Base-by-base conservation (phyloP, 116 monocot genomes). In the Posidonia oceanica region DNA sequence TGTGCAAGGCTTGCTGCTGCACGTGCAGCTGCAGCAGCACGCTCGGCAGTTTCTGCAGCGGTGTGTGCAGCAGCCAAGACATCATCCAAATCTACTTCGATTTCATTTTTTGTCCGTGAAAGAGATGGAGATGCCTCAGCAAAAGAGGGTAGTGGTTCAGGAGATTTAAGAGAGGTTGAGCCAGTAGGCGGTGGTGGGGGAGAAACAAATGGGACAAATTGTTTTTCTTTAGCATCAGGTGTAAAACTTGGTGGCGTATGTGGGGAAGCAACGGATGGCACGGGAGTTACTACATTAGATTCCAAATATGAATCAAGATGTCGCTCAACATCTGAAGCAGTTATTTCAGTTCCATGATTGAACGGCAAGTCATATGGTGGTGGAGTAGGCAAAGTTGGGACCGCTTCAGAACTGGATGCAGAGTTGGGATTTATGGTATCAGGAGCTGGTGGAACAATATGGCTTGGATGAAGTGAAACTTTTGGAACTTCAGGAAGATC, bases 401-500 rank as follows among this genome's bases (percentile, higher is more conserved):
- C 41, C 15, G 61, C 55, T 63, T 82, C 79, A 13, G 69, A 75
- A 65, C 78, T 74, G 51, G 78, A 55, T 60, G 69, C 78, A 51
- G 18, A n/a, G 29, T 22, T 5, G 36, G 14, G 7, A 39, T 57
- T 56, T 39, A 21, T 36, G 10, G n/a, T 14, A 39, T 64, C 20
- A 40, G 54, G 65, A 44, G 79, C 69, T 59, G 77, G 74, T 55
- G 44, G 60, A 69, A 62, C 74, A 11, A 72, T 37, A 42, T 39
- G 29, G 36, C 60, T 55, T 64, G 80, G 17, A 48, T 36, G 84
- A 59, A 85, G 73, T 36, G 89, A 71, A 64, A 63, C 72, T 82
- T 81, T 99, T 53, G 99, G 99, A 69, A 93, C 99, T 80, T 90
- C 88, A 16, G 99, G 93, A 44, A 93, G 81, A 72, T 98, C 83